Percentiles rank a stretch among this genome's conserved stretches.
phyloP scores from a whole-genome alignment of 2,329 filamentous ascomycete genomes.

The Parafenestella ontariensis region DNA sequence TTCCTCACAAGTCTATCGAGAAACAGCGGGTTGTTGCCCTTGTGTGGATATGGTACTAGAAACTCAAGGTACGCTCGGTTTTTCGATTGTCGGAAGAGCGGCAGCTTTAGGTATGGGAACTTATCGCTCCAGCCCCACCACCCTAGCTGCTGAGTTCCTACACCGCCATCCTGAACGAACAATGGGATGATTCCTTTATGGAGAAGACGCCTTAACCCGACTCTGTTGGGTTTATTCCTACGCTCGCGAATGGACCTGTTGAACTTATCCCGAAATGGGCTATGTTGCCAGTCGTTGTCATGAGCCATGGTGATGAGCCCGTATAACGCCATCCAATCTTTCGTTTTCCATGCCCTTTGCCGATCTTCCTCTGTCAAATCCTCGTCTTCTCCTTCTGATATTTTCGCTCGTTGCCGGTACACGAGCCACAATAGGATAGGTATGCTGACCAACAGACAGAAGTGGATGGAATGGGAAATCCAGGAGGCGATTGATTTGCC shows the following conservation, averaged over 20 bases:
- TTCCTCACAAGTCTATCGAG: neutral
- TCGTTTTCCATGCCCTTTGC: neutral
- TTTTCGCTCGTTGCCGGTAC: neutral
- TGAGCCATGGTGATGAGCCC: neutral
- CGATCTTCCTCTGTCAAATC: neutral
- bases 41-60: slow-evolving; percentile 13
- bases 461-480: neutral
- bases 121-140: neutral
- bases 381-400: neutral
- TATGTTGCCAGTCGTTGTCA: neutral
- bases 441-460: neutral
- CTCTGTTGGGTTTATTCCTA: neutral
- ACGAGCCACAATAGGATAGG: neutral
- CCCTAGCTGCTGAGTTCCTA: neutral
- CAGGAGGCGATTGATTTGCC: neutral
- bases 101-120: neutral
- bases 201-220: neutral
- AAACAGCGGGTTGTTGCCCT: neutral
- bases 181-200: slow-evolving; percentile 2
- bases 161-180: slow-evolving; percentile 1
- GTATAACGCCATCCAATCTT: neutral
- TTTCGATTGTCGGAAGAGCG: slow-evolving; percentile 1
- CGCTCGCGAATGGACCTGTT: neutral
- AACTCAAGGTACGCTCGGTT: slow-evolving; percentile 25
- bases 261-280: neutral